Percentiles rank a stretch among this genome's conserved stretches.
Evolutionary conservation across 441 rosid genomes (phyloP).

Genomic region (Syzygium malaccense): DNA sequence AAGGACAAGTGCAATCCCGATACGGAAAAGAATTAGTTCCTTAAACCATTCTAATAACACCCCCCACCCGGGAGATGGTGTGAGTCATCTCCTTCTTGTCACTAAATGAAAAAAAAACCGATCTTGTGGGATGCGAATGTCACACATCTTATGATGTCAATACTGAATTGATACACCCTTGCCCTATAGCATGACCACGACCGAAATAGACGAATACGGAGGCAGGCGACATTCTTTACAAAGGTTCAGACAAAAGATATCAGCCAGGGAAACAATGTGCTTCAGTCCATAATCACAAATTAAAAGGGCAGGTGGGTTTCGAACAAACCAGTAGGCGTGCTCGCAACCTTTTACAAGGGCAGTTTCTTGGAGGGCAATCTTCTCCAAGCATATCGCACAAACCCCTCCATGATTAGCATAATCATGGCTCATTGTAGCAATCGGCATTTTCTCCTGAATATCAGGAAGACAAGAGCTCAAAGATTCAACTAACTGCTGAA

Average conservation of each 20-base stretch:
- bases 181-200: neutral
- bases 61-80: neutral
- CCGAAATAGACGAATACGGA: neutral
- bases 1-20: neutral
- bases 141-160: neutral
- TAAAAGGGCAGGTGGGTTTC: neutral
- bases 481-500: neutral
- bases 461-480: neutral
- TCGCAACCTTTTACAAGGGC: slow-evolving; percentile 72
- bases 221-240: neutral
- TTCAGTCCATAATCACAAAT: neutral
- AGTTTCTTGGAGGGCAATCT: slow-evolving; percentile 56
- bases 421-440: slow-evolving; percentile 9
- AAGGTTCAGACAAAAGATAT: neutral
- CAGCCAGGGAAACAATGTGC: neutral
- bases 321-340: slow-evolving; percentile 71
- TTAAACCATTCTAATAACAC: neutral
- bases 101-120: neutral
- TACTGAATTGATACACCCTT: neutral
- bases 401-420: slow-evolving; percentile 42
- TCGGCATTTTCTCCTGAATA: slow-evolving; percentile 30
- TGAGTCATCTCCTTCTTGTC: neutral
- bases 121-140: neutral
- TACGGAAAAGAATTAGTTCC: neutral
- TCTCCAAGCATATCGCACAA: slow-evolving; percentile 66